phyloP scores from a whole-genome alignment of 805 yeast species.

The Torulaspora indica region DNA sequence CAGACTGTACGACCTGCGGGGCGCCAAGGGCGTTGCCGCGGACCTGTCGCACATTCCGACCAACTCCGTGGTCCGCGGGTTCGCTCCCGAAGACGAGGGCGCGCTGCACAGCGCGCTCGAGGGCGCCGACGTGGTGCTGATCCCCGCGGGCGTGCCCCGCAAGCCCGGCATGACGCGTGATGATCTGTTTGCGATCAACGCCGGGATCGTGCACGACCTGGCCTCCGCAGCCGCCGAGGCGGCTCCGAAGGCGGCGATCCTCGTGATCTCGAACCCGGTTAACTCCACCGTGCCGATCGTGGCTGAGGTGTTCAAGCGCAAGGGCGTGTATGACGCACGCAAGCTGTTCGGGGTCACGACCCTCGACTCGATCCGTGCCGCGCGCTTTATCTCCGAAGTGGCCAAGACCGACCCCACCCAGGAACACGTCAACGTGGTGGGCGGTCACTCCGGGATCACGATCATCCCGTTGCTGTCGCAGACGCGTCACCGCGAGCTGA shows the following conservation, averaged over 20 bases:
- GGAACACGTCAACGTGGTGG: conserved; percentile 82
- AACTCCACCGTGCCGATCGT: conserved; percentile 97
- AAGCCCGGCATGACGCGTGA: conserved; percentile 99
- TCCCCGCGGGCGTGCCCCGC: conserved; percentile 98
- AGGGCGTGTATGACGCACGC: conserved; percentile 87
- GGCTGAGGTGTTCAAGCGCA: conserved; percentile 81
- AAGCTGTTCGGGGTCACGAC: conserved; percentile 95
- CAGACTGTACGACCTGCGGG: conserved; percentile 81
- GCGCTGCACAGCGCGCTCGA: conserved; percentile 70
- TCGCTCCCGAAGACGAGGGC: conserved; percentile 68
- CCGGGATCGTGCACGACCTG: conserved; percentile 88
- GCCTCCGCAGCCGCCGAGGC: conserved; percentile 78
- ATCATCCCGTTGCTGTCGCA: conserved; percentile 90
- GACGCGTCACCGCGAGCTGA: conserved; percentile 57
- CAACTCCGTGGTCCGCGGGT: conserved; percentile 82
- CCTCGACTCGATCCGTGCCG: conserved; percentile 83
- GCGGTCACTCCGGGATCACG: conserved; percentile 97
- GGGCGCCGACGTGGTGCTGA: conserved; percentile 70
- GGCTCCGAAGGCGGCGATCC: conserved; percentile 79
- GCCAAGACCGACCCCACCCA: conserved; percentile 59
- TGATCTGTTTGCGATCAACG: conserved; percentile 93
- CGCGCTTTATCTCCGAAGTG: conserved; percentile 66
- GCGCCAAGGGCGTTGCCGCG: conserved; percentile 96
- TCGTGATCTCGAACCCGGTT: conserved; percentile 89
- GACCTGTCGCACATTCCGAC: conserved; percentile 93